Evolutionary conservation across 257 asterid genomes (phyloP).

Genomic region (Nicotiana noctiflora): DNA sequence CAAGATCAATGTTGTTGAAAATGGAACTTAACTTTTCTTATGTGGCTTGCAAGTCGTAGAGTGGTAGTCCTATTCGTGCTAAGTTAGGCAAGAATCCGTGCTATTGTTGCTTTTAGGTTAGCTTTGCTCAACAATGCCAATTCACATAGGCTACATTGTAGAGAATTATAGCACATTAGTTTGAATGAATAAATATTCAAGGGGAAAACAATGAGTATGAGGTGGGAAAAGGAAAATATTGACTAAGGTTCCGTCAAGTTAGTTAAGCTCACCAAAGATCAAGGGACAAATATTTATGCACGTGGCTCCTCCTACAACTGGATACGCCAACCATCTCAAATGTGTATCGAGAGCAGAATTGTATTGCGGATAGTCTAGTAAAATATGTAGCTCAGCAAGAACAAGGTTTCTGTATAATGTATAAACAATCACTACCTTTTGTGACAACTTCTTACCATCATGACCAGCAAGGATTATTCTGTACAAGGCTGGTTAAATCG

Average conservation of each 20-base stretch:
- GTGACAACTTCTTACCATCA: too few species aligned
- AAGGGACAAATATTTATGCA: neutral
- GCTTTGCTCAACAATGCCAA: neutral
- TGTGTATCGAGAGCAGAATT: too few species aligned
- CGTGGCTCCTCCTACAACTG: too few species aligned
- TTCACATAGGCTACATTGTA: neutral
- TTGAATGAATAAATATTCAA: neutral
- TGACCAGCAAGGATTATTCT: too few species aligned
- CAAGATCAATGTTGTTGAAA: neutral
- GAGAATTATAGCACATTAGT: neutral
- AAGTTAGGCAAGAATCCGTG: neutral
- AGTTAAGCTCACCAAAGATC: neutral
- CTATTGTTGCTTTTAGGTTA: constrained; percentile 1
- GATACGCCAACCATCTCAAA: too few species aligned
- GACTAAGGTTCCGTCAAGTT: neutral
- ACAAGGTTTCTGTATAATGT: too few species aligned
- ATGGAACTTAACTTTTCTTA: neutral
- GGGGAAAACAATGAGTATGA: neutral
- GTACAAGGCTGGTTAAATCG: too few species aligned
- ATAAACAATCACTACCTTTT: too few species aligned
- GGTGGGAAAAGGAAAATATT: neutral
- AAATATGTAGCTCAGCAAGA: too few species aligned
- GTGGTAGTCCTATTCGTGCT: neutral
- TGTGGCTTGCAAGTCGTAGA: neutral
- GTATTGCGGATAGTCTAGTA: too few species aligned